Percentiles rank a stretch among this genome's conserved stretches.
Evolutionary conservation across 768 basidiomycete species (phyloP).

Genomic region (Exidia glandulosa): DNA sequence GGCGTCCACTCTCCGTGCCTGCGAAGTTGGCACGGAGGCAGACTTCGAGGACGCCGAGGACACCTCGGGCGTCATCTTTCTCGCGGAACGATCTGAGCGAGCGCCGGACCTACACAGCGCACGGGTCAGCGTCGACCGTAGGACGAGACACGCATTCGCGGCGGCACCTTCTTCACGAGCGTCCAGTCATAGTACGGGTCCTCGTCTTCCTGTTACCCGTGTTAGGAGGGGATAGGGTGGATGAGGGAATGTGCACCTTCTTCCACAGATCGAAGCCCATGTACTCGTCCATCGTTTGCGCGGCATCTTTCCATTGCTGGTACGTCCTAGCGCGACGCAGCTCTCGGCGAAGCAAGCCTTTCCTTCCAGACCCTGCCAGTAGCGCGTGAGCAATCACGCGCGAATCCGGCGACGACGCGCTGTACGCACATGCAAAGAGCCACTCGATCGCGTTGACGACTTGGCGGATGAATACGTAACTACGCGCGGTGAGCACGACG

Average conservation of each 20-base stretch:
- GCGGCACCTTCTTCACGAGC: slow-evolving; percentile 69
- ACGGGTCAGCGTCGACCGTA: neutral
- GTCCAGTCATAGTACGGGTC: slow-evolving; percentile 89
- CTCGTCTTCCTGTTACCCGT: slow-evolving; percentile 39
- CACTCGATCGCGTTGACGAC: slow-evolving; percentile 92
- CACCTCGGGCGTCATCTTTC: slow-evolving; percentile 70
- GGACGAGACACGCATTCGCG: neutral
- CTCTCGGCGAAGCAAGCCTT: slow-evolving; percentile 63
- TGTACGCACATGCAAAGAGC: slow-evolving; percentile 65
- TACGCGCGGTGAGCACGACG: neutral
- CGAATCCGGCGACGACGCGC: neutral
- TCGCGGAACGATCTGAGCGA: slow-evolving; percentile 63
- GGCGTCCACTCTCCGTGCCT: slow-evolving; percentile 74
- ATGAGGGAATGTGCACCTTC: slow-evolving; percentile 16
- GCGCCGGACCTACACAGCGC: slow-evolving; percentile 44
- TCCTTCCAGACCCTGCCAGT: slow-evolving; percentile 67
- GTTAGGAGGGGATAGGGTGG: neutral
- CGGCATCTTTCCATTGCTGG: slow-evolving; percentile 84
- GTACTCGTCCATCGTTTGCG: slow-evolving; percentile 66
- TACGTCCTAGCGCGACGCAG: slow-evolving; percentile 68
- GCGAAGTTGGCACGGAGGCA: slow-evolving; percentile 90
- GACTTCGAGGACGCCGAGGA: slow-evolving; percentile 83
- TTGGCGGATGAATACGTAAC: slow-evolving; percentile 79
- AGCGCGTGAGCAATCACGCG: neutral
- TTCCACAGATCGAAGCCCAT: slow-evolving; percentile 90